A percentile compares a stretch with the other conserved stretches of the same genome.
Conservation (phyloP, 306 rosid species). For the Ziziphus jujuba region DNA sequence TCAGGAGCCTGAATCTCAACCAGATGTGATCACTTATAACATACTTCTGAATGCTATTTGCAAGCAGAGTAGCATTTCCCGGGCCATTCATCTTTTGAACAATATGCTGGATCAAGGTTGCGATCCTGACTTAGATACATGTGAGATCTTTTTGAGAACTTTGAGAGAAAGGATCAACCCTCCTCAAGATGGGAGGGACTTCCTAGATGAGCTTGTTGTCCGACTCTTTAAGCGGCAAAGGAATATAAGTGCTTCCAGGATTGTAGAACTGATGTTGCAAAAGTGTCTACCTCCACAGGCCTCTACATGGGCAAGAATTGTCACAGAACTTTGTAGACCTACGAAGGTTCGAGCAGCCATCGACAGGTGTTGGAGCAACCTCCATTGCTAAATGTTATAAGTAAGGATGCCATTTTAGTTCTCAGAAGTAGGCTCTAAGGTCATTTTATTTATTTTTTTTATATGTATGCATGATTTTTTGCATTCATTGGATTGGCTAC, state of each 20-base stretch:
- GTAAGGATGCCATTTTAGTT: constrained; percentile 17
- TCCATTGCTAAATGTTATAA: constrained; percentile 41
- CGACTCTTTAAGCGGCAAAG: constrained; percentile 66
- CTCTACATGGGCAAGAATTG: constrained; percentile 75
- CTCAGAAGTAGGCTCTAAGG: background rate
- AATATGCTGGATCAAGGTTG: constrained; percentile 73
- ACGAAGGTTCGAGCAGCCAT: constrained; percentile 47
- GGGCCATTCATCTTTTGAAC: constrained; percentile 67
- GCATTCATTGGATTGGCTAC: too few relatives aligned
- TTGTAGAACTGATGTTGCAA: constrained; percentile 69
- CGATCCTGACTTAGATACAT: constrained; percentile 76
- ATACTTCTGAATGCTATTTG: constrained; percentile 72
- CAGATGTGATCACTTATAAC: constrained; percentile 81
- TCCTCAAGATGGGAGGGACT: constrained; percentile 81
- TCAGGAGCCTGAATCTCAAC: constrained; percentile 58
- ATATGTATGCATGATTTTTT: too few relatives aligned
- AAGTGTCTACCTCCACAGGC: constrained; percentile 63
- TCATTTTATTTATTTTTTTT: too few relatives aligned
- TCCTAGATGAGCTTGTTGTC: constrained; percentile 80
- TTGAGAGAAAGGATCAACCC: constrained; percentile 64
- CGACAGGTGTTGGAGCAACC: constrained; percentile 59
- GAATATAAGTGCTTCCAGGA: constrained; percentile 51
- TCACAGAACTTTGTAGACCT: constrained; percentile 63
- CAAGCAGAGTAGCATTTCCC: constrained; percentile 56
- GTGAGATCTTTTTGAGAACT: constrained; percentile 71